These are phyloP conservation scores for Suzukiozyma palmioleophila DNA, from an alignment of 1,139 yeast genomes.

Conservation along the genomic window DNA sequence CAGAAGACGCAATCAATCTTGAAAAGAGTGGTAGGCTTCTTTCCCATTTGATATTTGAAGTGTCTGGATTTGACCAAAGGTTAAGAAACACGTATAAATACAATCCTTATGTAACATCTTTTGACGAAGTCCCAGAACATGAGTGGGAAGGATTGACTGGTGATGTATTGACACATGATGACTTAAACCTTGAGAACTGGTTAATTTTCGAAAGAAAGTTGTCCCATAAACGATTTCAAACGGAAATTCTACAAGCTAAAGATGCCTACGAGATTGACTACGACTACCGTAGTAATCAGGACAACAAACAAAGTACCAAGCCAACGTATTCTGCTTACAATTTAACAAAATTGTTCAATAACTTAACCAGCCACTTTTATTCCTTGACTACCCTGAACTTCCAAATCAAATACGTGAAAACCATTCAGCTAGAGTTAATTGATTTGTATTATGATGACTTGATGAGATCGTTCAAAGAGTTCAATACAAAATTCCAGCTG, in stretches of 20 bases:
- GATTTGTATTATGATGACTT: slow-evolving; percentile 56
- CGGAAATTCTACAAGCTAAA: slow-evolving; percentile 48
- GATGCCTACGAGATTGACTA: slow-evolving; percentile 60
- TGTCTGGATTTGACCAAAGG: slow-evolving; percentile 55
- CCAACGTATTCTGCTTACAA: slow-evolving; percentile 70
- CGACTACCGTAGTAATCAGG: slow-evolving; percentile 47
- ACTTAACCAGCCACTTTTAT: slow-evolving; percentile 59
- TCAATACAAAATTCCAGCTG: slow-evolving; percentile 40
- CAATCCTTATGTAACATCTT: slow-evolving; percentile 39
- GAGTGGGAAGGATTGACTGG: slow-evolving; percentile 62
- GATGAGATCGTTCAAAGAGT: slow-evolving; percentile 39
- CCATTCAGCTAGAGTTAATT: slow-evolving; percentile 62
- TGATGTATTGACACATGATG: slow-evolving; percentile 41
- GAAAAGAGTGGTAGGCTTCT: slow-evolving; percentile 46
- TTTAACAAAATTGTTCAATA: slow-evolving; percentile 58
- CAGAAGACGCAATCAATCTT: slow-evolving; percentile 18
- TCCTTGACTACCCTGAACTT: slow-evolving; percentile 55
- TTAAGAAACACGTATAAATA: slow-evolving; percentile 52
- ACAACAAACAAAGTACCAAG: slow-evolving; percentile 24
- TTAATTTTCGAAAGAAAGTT: slow-evolving; percentile 56
- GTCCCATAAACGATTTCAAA: slow-evolving; percentile 51
- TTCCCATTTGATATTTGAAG: slow-evolving; percentile 59
- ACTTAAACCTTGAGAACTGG: slow-evolving; percentile 49
- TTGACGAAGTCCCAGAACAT: slow-evolving; percentile 24
- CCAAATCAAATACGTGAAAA: slow-evolving; percentile 65